Conservation (phyloP, 2,329 filamentous ascomycete species). For the Stemphylium lycopersici region DNA sequence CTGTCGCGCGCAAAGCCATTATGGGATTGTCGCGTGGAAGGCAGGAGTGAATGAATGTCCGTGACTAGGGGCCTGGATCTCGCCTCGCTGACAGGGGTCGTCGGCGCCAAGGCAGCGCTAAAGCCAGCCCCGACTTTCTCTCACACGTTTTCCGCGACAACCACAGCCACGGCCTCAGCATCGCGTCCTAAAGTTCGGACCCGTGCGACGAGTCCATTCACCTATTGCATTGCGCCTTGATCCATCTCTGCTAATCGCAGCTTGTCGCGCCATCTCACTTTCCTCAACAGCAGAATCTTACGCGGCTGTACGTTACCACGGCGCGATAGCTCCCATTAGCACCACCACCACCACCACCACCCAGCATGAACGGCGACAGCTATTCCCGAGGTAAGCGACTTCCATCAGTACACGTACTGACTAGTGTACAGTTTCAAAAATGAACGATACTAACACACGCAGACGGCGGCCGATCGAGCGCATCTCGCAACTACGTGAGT, state of each 20-base stretch:
- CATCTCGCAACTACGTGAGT: constrained; percentile 50
- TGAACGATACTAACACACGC: constrained; percentile 37
- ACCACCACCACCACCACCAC: constrained; percentile 13
- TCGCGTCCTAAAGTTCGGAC: constrained; percentile 25
- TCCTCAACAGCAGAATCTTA: constrained; percentile 9
- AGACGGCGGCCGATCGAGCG: constrained; percentile 47
- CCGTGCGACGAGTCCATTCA: constrained; percentile 12
- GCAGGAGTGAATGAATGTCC: constrained; percentile 4
- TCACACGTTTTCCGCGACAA: constrained; percentile 19
- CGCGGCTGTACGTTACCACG: constrained; percentile 17
- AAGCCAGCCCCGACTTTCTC: constrained; percentile 24
- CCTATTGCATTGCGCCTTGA: constrained; percentile 11
- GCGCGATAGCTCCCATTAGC: constrained; percentile 21
- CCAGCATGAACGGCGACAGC: constrained; percentile 81
- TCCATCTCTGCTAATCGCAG: constrained; percentile 24
- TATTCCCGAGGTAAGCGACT: constrained; percentile 74
- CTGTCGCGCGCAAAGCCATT: constrained; percentile 63
- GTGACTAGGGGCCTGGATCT: constrained; percentile 1
- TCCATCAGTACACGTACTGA: constrained; percentile 45
- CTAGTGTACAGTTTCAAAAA: constrained; percentile 38
- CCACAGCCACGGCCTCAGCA: constrained; percentile 20
- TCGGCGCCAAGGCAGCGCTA: constrained; percentile 27
- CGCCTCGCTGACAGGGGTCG: constrained; percentile 14
- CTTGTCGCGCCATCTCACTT: constrained; percentile 17
- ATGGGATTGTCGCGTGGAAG: neutral